A percentile compares a stretch with the other conserved stretches of the same genome.
Evolutionary conservation across 495 filamentous ascomycete species (phyloP).

Genomic region (Achaetomiella virescens): DNA sequence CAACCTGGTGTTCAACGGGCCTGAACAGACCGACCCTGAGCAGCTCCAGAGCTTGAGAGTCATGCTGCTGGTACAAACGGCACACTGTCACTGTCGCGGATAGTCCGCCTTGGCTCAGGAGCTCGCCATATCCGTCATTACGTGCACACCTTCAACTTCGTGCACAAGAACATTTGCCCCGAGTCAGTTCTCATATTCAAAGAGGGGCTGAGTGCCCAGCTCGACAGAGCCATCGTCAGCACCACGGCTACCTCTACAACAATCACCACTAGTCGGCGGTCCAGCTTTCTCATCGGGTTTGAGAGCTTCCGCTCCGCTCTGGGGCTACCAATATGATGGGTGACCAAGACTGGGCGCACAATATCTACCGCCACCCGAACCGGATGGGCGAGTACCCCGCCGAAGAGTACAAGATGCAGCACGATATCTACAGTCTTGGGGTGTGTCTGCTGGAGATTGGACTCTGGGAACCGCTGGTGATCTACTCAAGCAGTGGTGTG

Average conservation of each 20-base stretch:
- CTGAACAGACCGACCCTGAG: neutral
- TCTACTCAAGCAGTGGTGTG: slow-evolving; percentile 5
- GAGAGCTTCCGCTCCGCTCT: slow-evolving; percentile 38
- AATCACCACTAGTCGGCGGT: neutral
- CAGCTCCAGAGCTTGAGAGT: slow-evolving; percentile 1
- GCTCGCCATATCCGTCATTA: slow-evolving; percentile 42
- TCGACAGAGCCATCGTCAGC: too few relatives aligned
- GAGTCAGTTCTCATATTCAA: slow-evolving; percentile 45
- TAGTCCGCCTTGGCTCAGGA: slow-evolving; percentile 38
- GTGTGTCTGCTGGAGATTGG: slow-evolving; percentile 56
- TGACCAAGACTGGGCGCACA: slow-evolving; percentile 38
- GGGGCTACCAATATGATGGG: slow-evolving; percentile 16
- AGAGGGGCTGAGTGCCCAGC: neutral
- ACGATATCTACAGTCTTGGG: slow-evolving; percentile 60
- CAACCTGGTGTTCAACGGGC: slow-evolving; percentile 19
- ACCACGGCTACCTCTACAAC: too few relatives aligned
- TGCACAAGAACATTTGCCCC: slow-evolving; percentile 55
- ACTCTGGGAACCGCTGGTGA: slow-evolving; percentile 46
- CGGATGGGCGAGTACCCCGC: slow-evolving; percentile 39
- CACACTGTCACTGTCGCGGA: slow-evolving; percentile 4
- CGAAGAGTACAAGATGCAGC: slow-evolving; percentile 47
- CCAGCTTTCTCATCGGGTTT: slow-evolving; percentile 46
- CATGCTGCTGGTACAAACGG: neutral
- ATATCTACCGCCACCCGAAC: slow-evolving; percentile 51
- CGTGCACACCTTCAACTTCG: slow-evolving; percentile 46